Base-by-base conservation (phyloP, 179 eudicot genomes). In the Drosera spatulata region DNA sequence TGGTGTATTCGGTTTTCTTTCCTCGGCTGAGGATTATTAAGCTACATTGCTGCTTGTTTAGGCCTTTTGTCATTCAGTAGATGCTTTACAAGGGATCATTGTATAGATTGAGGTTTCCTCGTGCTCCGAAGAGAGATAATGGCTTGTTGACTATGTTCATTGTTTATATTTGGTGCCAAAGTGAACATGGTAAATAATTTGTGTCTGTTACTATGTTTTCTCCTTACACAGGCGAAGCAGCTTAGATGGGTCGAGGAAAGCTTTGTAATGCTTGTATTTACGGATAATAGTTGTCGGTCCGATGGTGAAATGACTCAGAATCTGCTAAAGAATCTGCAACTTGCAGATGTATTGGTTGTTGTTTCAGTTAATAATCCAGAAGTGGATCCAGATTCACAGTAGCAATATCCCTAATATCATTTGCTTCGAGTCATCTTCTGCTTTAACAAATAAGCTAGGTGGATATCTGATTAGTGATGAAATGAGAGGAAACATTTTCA, bases 211-310 rank as follows among this genome's bases (percentile, higher is more conserved):
- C 41, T 22, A 7, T 22, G 4, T 43, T 7, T 14, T 41, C 43
- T 60, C n/a, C 66, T 43, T 75, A 56, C 58, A 61, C 83, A 93
- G 99, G 96, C 93, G 38, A 65, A 66, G 58, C 79, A 80, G 69
- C 59, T 93, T 70, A 84, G 86, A 69, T 93, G 96, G 95, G 79
- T 89, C 66, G 99, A 93, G 62, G 85, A 88, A 62, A 80, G 68
- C 50, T 82, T 61, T 63, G 85, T 84, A 52, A 86, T 89, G 99
- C 68, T 58, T 59, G 99, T 86, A 39, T 84, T 80, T 63, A 64
- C 77, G 11, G 99, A 86, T 72, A 78, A 60, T 50, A 1, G 67
- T 43, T 56, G 48, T 15, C 62, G 53, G 58, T 62, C 72, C 11
- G 51, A 60, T 59, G 73, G 66, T 53, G 50, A 59, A 15, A 43